These are phyloP conservation scores for Pichia occidentalis DNA, from an alignment of 805 yeast genomes.

Conservation along the genomic window DNA sequence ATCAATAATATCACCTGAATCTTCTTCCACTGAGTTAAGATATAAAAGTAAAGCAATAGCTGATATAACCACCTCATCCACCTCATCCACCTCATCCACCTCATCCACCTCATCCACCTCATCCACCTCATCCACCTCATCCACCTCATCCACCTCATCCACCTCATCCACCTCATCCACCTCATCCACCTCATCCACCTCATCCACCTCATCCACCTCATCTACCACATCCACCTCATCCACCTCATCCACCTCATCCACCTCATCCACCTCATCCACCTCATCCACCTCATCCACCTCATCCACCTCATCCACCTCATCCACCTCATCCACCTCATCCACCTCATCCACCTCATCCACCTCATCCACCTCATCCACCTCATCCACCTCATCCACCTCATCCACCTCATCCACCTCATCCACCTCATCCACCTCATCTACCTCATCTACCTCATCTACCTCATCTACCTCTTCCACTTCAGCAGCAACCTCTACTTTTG, in stretches of 20 bases:
- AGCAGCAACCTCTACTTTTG: slow-evolving; percentile 13
- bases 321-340: slow-evolving; percentile 15
- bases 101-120: too few species aligned
- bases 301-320: neutral
- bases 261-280: neutral
- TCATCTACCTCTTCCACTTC: slow-evolving; percentile 20
- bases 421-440: slow-evolving; percentile 7
- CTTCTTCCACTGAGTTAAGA: too few species aligned
- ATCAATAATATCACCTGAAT: slow-evolving; percentile 5
- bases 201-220: neutral
- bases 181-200: neutral
- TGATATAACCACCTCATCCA: too few species aligned
- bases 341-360: slow-evolving; percentile 6
- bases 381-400: slow-evolving; percentile 8
- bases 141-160: neutral
- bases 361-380: slow-evolving; percentile 9
- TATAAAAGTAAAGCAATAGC: too few species aligned
- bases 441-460: slow-evolving; percentile 14
- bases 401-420: slow-evolving; percentile 13
- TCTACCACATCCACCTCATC: slow-evolving; percentile 2
- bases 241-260: slow-evolving; percentile 2
- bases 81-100: too few species aligned
- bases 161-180: slow-evolving; percentile 4
- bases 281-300: neutral
- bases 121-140: slow-evolving; percentile 21